phyloP scores from a whole-genome alignment of 2,329 filamentous ascomycete genomes.

The Ophiocordyceps sinensis region DNA sequence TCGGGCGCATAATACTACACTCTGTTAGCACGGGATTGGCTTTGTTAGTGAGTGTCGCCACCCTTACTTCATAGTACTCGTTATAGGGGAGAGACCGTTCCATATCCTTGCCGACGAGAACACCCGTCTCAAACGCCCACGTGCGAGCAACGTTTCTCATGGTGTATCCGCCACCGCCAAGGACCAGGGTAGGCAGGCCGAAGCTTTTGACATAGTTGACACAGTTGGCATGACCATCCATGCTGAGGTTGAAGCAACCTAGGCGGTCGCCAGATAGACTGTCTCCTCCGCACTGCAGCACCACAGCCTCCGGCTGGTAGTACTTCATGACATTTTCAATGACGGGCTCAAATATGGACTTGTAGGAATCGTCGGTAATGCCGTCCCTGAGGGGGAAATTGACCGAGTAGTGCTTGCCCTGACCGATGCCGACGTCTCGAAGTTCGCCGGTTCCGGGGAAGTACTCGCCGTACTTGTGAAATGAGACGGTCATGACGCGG shows the following conservation, averaged over 20 bases:
- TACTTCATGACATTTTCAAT: conserved; percentile 76
- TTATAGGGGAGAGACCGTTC: conserved; percentile 79
- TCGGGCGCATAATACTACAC: conserved; percentile 76
- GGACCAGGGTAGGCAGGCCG: conserved; percentile 71
- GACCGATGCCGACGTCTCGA: conserved; percentile 72
- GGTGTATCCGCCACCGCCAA: conserved; percentile 93
- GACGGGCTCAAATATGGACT: conserved; percentile 81
- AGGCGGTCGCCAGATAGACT: conserved; percentile 86
- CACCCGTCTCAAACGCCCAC: conserved; percentile 93
- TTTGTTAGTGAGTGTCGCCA: too few species aligned
- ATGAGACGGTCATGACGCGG: conserved; percentile 83
- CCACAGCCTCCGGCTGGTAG: conserved; percentile 82
- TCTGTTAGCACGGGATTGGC: conserved; percentile 7
- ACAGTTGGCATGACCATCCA: conserved; percentile 89
- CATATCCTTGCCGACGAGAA: conserved; percentile 74
- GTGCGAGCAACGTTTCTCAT: conserved; percentile 93
- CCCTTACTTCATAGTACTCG: conserved; percentile 67
- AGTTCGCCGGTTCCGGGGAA: conserved; percentile 87
- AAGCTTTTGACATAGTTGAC: conserved; percentile 84
- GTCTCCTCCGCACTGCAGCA: conserved; percentile 91
- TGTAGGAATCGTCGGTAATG: conserved; percentile 81
- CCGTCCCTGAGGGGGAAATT: conserved; percentile 88
- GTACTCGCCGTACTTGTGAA: conserved; percentile 95
- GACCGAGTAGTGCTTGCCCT: conserved; percentile 77
- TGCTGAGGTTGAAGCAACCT: conserved; percentile 95